These are phyloP conservation scores for Solanum microdontum DNA, from an alignment of 257 asterid species.

Conservation along the genomic window DNA sequence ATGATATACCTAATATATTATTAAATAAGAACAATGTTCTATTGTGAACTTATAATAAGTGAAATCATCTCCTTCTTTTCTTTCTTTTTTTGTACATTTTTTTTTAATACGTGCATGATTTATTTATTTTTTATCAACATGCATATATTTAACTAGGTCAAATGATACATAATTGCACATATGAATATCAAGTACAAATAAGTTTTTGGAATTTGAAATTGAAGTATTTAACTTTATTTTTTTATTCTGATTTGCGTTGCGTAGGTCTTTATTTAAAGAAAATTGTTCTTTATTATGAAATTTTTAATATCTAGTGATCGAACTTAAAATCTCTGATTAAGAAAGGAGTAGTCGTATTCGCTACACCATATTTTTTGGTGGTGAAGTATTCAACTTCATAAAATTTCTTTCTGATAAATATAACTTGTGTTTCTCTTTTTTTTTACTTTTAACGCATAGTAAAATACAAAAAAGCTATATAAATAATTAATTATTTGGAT, in stretches of 20 bases:
- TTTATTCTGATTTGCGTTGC: neutral
- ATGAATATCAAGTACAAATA: neutral
- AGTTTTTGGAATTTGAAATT: neutral
- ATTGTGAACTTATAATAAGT: neutral
- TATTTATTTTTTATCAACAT: neutral
- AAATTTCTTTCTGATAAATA: neutral
- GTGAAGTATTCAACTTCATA: neutral
- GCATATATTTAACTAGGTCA: neutral
- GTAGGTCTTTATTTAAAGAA: too few species aligned
- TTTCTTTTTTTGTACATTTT: neutral
- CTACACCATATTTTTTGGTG: fast-evolving
- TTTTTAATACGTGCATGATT: neutral
- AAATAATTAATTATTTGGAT: neutral
- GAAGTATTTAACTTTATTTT: neutral
- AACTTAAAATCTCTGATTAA: too few species aligned
- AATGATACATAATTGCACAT: neutral
- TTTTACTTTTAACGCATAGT: neutral
- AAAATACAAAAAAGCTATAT: neutral
- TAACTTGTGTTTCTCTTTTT: neutral
- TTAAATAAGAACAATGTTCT: neutral
- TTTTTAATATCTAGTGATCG: fast-evolving
- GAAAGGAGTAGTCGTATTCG: fast-evolving
- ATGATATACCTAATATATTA: too few species aligned
- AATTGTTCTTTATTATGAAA: too few species aligned
- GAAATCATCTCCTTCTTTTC: neutral